Base-by-base conservation (phyloP, 768 basidiomycete genomes). In the Nidularia sp. region DNA sequence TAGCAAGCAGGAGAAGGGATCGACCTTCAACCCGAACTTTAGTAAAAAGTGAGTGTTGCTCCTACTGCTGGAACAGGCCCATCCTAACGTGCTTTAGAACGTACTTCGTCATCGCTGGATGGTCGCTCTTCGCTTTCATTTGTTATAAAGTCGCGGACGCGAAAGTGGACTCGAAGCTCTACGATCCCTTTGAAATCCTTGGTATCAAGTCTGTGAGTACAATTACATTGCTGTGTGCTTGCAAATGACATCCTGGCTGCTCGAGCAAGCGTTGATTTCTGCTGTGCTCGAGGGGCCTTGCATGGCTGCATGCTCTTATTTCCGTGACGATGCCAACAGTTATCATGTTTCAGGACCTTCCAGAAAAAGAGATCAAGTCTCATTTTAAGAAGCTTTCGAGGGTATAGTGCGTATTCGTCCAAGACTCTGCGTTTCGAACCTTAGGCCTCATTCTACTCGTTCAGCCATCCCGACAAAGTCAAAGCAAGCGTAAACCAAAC, bases 391-490 rank as follows among this genome's bases (percentile, higher is more conserved):
- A 88, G 60, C 79, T 98, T 13, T 95, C 95, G 2, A 79, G 88
- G 60, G 72, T 86, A 68, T 97, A 88, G 95, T 96, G 62, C 53
- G 75, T 72, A 18, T 34, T 43, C 2, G 48, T 13, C 2, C 18
- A 18, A 18, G 18, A 18, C 18, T 18, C 22, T 44, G 3, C 49
- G 3, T 41, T 13, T 49, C 1, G 6, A 18, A 18, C 18, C 18
- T 18, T 18, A 18, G 18, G 18, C 18, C 18, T 18, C 18, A 18
- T 18, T 49, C 29, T n/a, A 34, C 34, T 31, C 34, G 32, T 31
- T 6, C 48, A 98, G 95, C 67, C 97, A 98, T 66, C 97, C 97
- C 0, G 97, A 99, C 77, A 98, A 98, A 74, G 91, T 95, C 55
- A 87, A 84, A 62, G 80, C 89, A 7, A 79, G 84, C 0, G 81